Evolutionary conservation across 2,329 filamentous ascomycete species (phyloP), one percentile per base, ranked within the genome.

Genomic region (Endothia cerciana): DNA sequence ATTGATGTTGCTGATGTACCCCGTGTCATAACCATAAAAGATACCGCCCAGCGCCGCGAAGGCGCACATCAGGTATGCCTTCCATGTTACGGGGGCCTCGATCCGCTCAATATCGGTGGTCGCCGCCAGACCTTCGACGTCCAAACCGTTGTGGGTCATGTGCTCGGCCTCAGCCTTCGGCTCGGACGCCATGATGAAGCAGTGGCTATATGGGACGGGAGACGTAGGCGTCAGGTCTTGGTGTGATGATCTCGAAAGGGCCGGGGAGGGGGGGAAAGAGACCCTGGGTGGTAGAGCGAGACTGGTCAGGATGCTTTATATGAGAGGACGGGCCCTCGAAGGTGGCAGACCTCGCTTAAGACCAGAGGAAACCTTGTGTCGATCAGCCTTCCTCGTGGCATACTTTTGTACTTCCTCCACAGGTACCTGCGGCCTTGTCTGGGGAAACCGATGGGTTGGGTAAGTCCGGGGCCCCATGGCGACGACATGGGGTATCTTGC

Each of bases 31-130:
- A 65, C 85, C 85, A 72, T 87, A 87, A 74, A 86, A 83, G 72
- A 87, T 84, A 74, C 85, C 85, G 71, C 85, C 85, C 73, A 87
- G 87, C 47, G 85, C 82, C 22, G 85, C 85, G 72, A 87, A 87
- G 65, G 83, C 84, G 72, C 85, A 87, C 77, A 87, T 83, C 43
- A 87, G 70, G 74, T 87, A 87, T 15, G 87, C 60, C 81, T 89
- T 87, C 78, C 86, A 78, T 70, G 88, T 91, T 71, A 91, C 84
- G 71, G 89, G 88, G 17, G 89, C 88, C 81, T 91, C 89, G 74
- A 90, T 84, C 68, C 83, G 81, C 70, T 81, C 79, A 69, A 89
- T 79, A 76, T 89, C 84, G 69, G 79, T 72, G 69, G 83, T 81
- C 63, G 77, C 74, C 57, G 77, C 75, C 68, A 83, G 78, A 64